Evolutionary conservation across 768 basidiomycete genomes (phyloP).

Genomic region (Pulveroboletus ravenelii): DNA sequence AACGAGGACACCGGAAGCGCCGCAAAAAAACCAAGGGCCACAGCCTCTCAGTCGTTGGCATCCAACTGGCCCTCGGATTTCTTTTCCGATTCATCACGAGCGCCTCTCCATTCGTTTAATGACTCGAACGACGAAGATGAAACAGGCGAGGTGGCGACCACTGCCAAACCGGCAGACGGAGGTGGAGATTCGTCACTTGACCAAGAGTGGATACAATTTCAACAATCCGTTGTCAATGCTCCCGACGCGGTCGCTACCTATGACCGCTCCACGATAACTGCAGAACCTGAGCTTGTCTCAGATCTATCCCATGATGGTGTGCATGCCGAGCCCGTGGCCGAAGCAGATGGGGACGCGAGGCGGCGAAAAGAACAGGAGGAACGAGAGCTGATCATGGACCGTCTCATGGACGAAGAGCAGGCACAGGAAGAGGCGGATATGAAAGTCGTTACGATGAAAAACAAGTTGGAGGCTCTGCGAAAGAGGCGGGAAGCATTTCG

Average conservation of each 20-base stretch:
- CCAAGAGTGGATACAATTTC: slow-evolving; percentile 70
- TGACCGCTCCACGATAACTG: slow-evolving; percentile 65
- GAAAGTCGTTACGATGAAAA: slow-evolving; percentile 63
- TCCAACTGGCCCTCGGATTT: slow-evolving; percentile 59
- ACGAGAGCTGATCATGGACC: slow-evolving; percentile 79
- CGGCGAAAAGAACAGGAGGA: slow-evolving; percentile 63
- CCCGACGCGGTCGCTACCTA: slow-evolving; percentile 46
- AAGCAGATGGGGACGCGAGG: slow-evolving; percentile 35
- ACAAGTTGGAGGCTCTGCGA: slow-evolving; percentile 55
- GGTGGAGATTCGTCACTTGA: slow-evolving; percentile 43
- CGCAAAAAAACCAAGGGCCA: slow-evolving; percentile 30
- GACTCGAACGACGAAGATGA: slow-evolving; percentile 44
- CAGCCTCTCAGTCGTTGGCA: slow-evolving; percentile 9
- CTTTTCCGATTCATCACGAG: slow-evolving; percentile 72
- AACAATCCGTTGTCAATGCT: slow-evolving; percentile 53
- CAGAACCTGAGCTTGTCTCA: slow-evolving; percentile 56
- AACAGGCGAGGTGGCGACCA: slow-evolving; percentile 11
- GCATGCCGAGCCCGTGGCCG: slow-evolving; percentile 15
- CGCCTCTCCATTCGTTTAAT: slow-evolving; percentile 33
- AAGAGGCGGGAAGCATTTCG: slow-evolving; percentile 38
- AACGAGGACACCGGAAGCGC: slow-evolving; percentile 22
- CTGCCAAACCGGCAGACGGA: not conserved
- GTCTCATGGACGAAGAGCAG: slow-evolving; percentile 77
- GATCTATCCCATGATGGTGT: slow-evolving; percentile 32
- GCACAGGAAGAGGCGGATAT: slow-evolving; percentile 87